Percentiles rank a stretch among this genome's conserved stretches.
Evolutionary conservation across 2,329 filamentous ascomycete genomes (phyloP).

Genomic region (Colletotrichum filicis): DNA sequence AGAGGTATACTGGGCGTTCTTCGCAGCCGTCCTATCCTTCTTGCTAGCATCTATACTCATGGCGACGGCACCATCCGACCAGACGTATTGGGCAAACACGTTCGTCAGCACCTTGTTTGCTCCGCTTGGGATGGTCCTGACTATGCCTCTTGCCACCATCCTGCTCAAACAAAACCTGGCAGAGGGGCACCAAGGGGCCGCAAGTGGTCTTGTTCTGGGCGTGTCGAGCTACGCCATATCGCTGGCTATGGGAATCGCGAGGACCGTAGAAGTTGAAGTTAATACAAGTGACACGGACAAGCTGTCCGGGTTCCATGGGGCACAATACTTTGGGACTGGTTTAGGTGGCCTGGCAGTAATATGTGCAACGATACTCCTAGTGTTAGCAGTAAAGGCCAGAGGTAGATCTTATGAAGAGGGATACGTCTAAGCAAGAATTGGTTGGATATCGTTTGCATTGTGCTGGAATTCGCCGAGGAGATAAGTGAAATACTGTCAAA

Average conservation of each 20-base stretch:
- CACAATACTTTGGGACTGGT: conserved; percentile 53
- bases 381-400: not conserved
- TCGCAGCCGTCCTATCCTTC: conserved; percentile 55
- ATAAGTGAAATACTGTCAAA: not conserved
- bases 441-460: not conserved
- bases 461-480: not conserved
- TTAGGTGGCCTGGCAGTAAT: conserved; percentile 36
- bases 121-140: conserved; percentile 74
- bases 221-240: conserved; percentile 76
- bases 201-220: conserved; percentile 67
- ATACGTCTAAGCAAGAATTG: not conserved
- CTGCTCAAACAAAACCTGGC: conserved; percentile 65
- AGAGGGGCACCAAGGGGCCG: conserved; percentile 56
- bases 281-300: conserved; percentile 38
- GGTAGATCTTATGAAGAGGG: too few species aligned
- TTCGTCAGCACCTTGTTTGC: conserved; percentile 70
- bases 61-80: conserved; percentile 59
- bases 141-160: conserved; percentile 69
- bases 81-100: conserved; percentile 72
- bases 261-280: conserved; percentile 64
- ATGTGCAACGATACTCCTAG: not conserved
- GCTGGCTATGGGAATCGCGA: conserved; percentile 72
- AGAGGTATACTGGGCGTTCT: conserved; percentile 22
- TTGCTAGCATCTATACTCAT: conserved; percentile 54
- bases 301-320: conserved; percentile 48